A percentile compares a stretch with the other conserved stretches of the same genome.
Evolutionary conservation across 2,329 filamentous ascomycete genomes (phyloP).

Genomic region (Alternaria ethzedia): DNA sequence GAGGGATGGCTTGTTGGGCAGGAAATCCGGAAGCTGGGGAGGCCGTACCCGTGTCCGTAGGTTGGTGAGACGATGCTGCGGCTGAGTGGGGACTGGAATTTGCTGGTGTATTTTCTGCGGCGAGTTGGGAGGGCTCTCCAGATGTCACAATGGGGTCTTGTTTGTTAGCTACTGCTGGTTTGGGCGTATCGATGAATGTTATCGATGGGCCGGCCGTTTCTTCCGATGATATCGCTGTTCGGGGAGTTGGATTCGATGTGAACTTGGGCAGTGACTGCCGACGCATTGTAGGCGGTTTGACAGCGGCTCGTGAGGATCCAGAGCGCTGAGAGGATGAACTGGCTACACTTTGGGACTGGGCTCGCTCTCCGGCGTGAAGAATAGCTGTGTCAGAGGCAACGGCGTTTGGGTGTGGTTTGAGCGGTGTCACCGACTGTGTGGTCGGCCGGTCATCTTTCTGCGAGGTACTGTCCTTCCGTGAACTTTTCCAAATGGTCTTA

Average conservation of each 20-base stretch:
- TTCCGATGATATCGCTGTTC: constrained; percentile 68
- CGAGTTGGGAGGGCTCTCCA: background rate
- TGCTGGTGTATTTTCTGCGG: background rate
- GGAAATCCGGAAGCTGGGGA: constrained; percentile 54
- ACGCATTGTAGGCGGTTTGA: constrained; percentile 56
- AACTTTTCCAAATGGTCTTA: constrained; percentile 34
- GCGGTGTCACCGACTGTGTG: constrained; percentile 29
- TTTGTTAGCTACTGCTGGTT: constrained; percentile 21
- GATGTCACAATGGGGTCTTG: constrained; percentile 29
- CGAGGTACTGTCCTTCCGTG: constrained; percentile 14
- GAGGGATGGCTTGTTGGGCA: constrained; percentile 67
- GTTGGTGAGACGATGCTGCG: background rate
- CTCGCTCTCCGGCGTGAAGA: constrained; percentile 2
- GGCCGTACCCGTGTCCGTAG: background rate
- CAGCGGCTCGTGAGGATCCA: constrained; percentile 26
- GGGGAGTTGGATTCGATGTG: constrained; percentile 74
- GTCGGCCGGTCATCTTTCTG: constrained; percentile 20
- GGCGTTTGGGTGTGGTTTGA: constrained; percentile 32
- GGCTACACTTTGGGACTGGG: constrained; percentile 19
- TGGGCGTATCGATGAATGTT: constrained; percentile 68
- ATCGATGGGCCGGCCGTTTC: constrained; percentile 73
- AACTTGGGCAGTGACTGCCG: constrained; percentile 69
- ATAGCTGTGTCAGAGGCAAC: constrained; percentile 39
- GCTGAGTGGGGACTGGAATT: background rate
- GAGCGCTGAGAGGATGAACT: constrained; percentile 28